Conservation (phyloP, 1,284 basidiomycete genomes). For the Ustilago trichophora region DNA sequence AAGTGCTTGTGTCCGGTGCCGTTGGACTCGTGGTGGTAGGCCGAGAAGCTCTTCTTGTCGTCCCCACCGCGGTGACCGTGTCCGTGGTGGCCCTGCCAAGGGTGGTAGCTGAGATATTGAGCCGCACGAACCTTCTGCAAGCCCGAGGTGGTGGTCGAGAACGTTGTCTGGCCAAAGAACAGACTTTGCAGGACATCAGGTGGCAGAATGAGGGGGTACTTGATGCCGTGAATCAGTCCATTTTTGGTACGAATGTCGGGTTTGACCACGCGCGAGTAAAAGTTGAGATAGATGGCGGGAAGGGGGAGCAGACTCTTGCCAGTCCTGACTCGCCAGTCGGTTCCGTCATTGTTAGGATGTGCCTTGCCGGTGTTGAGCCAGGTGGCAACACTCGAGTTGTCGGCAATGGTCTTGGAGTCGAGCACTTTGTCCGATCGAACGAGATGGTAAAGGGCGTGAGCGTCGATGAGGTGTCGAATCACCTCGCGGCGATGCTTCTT, state of each 20-base stretch:
- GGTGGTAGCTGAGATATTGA: constrained; percentile 66
- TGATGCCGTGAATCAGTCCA: constrained; percentile 75
- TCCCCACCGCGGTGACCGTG: constrained; percentile 56
- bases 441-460: constrained; percentile 75
- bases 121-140: constrained; percentile 25
- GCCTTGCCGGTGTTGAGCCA: constrained; percentile 67
- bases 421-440: constrained; percentile 69
- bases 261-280: constrained; percentile 71
- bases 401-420: constrained; percentile 69
- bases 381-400: constrained; percentile 74
- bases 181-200: constrained; percentile 73
- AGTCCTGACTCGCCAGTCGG: constrained; percentile 73
- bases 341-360: constrained; percentile 67
- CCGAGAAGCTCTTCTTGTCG: constrained; percentile 61
- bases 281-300: constrained; percentile 71
- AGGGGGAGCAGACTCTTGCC: constrained; percentile 68
- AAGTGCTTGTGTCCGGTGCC: constrained; percentile 5
- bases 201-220: constrained; percentile 74
- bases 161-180: constrained; percentile 71
- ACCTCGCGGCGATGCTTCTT: constrained; percentile 71
- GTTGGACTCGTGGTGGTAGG: constrained; percentile 19
- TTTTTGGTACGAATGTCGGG: constrained; percentile 70
- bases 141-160: constrained; percentile 71
- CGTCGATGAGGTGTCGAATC: constrained; percentile 71
- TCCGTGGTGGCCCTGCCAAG: constrained; percentile 68